A percentile compares a stretch with the other conserved stretches of the same genome.
These are phyloP conservation scores for Trichoderma oligosporum DNA, from an alignment of 2,329 filamentous ascomycete genomes.

Conservation along the genomic window DNA sequence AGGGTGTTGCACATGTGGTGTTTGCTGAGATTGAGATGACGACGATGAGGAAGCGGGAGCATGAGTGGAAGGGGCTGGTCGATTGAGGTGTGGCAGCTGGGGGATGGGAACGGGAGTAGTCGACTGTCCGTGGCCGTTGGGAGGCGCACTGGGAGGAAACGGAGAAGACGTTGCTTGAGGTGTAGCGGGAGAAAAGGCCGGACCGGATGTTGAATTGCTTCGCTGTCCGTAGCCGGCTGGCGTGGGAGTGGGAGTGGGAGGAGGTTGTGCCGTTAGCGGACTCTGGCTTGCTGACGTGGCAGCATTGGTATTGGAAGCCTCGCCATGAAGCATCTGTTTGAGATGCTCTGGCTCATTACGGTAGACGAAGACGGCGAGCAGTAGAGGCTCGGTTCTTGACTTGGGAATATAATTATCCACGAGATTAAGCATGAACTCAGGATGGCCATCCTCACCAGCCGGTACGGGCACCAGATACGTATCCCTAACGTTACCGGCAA, in stretches of 20 bases:
- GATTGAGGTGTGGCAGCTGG: slow-evolving; percentile 32
- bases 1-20: slow-evolving; percentile 15
- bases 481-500: slow-evolving; percentile 73
- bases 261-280: slow-evolving; percentile 7
- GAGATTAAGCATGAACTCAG: slow-evolving; percentile 86
- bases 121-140: slow-evolving; percentile 32
- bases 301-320: slow-evolving; percentile 17
- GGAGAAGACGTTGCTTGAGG: slow-evolving; percentile 34
- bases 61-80: slow-evolving; percentile 19
- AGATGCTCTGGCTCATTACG: slow-evolving; percentile 52
- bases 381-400: slow-evolving; percentile 66
- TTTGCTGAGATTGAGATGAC: neutral
- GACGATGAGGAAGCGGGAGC: slow-evolving; percentile 11
- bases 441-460: slow-evolving; percentile 64
- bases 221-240: slow-evolving; percentile 38
- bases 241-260: slow-evolving; percentile 32
- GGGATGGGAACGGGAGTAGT: slow-evolving; percentile 37
- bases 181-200: slow-evolving; percentile 54
- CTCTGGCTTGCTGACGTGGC: slow-evolving; percentile 4
- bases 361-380: slow-evolving; percentile 83
- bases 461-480: slow-evolving; percentile 87
- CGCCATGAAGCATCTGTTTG: slow-evolving; percentile 27
- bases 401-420: slow-evolving; percentile 76
- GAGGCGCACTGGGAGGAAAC: slow-evolving; percentile 35
- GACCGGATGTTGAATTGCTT: slow-evolving; percentile 47